Conservation (phyloP, 441 rosid species). For the Pelargonium exstipulatum region DNA sequence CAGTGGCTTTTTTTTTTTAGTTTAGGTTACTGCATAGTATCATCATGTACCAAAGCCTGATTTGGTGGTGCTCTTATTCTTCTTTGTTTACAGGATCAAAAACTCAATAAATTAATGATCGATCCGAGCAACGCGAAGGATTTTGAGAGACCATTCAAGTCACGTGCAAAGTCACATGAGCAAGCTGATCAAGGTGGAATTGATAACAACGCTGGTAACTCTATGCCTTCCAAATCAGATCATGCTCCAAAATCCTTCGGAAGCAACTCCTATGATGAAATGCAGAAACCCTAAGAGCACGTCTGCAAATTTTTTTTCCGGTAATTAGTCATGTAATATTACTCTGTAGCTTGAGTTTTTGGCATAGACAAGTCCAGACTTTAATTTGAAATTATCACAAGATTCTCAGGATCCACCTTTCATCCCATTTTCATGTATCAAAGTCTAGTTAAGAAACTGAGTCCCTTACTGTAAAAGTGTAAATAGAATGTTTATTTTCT, state of each 20-base stretch:
- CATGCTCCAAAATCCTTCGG: constrained; percentile 27
- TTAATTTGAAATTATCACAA: too few relatives aligned
- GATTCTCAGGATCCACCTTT: too few relatives aligned
- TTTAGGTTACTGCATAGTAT: background rate
- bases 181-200: constrained; percentile 32
- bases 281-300: constrained; percentile 34
- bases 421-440: too few relatives aligned
- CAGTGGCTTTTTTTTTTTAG: background rate
- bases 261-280: constrained; percentile 50
- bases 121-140: constrained; percentile 62
- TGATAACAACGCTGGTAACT: constrained; percentile 22
- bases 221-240: constrained; percentile 27
- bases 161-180: constrained; percentile 39
- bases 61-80: background rate
- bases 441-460: too few relatives aligned
- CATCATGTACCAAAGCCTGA: background rate
- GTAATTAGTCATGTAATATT: too few relatives aligned
- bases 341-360: too few relatives aligned
- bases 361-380: too few relatives aligned
- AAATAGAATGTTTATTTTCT: too few relatives aligned
- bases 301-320: background rate
- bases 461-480: too few relatives aligned
- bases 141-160: constrained; percentile 67
- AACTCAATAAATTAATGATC: constrained; percentile 53
- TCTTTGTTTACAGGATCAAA: constrained; percentile 60